Conservation (phyloP, 257 asterid species). For the Scutellaria baicalensis region DNA sequence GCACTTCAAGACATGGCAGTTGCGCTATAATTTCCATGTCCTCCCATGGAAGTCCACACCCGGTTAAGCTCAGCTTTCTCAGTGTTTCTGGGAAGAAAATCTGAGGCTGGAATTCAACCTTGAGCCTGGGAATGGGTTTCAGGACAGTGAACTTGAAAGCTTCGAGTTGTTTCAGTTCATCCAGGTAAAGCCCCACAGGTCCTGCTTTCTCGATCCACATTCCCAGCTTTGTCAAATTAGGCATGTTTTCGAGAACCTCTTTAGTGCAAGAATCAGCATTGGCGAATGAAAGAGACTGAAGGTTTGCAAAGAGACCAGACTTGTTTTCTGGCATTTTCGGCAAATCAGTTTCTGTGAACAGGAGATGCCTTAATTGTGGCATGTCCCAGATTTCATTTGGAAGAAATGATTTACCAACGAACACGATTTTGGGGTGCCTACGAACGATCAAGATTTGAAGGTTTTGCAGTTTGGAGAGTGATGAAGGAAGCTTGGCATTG, state of each 20-base stretch:
- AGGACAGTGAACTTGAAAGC: slow-evolving; percentile 19
- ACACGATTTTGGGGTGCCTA: slow-evolving; percentile 21
- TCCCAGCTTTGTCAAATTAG: slow-evolving; percentile 23
- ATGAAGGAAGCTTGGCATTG: slow-evolving; percentile 15
- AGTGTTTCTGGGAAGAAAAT: slow-evolving; percentile 6
- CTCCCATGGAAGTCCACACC: slow-evolving; percentile 24
- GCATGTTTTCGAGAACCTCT: slow-evolving; percentile 27
- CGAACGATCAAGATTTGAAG: slow-evolving; percentile 24
- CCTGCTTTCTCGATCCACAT: slow-evolving; percentile 19
- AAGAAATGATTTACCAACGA: slow-evolving; percentile 19
- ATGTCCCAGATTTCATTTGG: slow-evolving; percentile 32
- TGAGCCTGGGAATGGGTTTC: slow-evolving; percentile 10
- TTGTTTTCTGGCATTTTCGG: background rate
- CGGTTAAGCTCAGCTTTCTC: slow-evolving; percentile 14
- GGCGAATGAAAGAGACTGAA: slow-evolving; percentile 18
- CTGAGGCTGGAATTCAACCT: background rate
- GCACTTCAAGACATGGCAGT: slow-evolving; percentile 18
- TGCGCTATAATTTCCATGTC: slow-evolving; percentile 12
- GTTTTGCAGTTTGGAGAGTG: slow-evolving; percentile 14
- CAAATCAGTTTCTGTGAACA: slow-evolving; percentile 14
- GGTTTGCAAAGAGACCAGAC: slow-evolving; percentile 12
- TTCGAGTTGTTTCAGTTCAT: slow-evolving; percentile 16
- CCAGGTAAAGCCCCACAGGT: background rate
- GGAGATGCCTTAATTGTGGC: slow-evolving; percentile 35
- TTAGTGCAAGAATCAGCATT: slow-evolving; percentile 11